Evolutionary conservation across 441 rosid genomes (phyloP).

Genomic region (Jatropha multifida): DNA sequence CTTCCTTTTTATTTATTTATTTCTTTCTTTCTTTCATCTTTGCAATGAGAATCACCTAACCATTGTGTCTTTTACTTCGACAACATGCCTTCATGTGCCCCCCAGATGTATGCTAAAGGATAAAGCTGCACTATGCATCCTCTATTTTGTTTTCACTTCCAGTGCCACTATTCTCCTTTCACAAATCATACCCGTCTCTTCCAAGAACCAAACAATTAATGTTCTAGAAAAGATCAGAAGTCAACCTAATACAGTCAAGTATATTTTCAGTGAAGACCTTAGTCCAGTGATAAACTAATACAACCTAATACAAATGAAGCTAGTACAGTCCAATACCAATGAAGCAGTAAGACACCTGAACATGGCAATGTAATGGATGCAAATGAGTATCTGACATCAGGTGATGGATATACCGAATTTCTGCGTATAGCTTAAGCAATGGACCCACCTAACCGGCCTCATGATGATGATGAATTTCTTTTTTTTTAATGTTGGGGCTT

Average conservation of each 20-base stretch:
- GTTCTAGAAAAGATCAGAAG: too few species aligned
- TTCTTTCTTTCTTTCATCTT: neutral
- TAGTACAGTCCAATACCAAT: neutral
- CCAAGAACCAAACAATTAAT: neutral
- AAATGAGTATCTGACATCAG: neutral
- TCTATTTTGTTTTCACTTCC: neutral
- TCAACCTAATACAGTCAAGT: too few species aligned
- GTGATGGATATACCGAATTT: neutral
- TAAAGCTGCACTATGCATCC: neutral
- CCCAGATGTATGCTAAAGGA: neutral
- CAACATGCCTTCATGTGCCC: neutral
- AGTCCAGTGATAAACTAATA: neutral
- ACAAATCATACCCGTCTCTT: neutral
- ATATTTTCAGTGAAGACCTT: too few species aligned
- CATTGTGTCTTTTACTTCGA: neutral
- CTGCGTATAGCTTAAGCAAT: conserved; percentile 9
- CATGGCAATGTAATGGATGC: neutral
- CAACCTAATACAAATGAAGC: neutral
- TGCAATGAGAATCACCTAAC: conserved; percentile 12
- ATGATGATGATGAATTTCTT: neutral
- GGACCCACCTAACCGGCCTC: conserved; percentile 1
- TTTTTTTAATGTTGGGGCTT: neutral
- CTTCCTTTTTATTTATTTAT: neutral
- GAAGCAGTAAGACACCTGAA: neutral
- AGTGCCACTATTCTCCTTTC: neutral